Percentiles rank a stretch among this genome's conserved stretches.
Conservation (phyloP, 345 rosid genomes). For the Boechera stricta region DNA sequence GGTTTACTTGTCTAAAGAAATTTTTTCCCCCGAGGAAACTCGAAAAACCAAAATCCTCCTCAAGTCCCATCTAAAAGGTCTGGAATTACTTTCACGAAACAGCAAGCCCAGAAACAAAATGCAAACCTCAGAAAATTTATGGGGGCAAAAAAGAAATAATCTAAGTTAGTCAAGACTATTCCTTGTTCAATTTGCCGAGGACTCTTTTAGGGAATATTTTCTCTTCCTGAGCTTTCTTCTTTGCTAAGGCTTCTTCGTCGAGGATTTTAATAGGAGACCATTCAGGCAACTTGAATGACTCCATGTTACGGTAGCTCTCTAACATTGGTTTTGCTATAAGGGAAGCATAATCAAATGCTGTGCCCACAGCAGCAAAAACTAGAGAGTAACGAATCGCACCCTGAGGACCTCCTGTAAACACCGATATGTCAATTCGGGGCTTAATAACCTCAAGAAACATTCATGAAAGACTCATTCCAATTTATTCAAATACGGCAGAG, state of each 20-base stretch:
- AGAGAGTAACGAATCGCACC: constrained; percentile 82
- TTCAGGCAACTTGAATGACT: constrained; percentile 66
- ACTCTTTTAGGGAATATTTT: constrained; percentile 52
- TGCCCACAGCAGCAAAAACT: constrained; percentile 68
- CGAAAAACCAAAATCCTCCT: background rate
- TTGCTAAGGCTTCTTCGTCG: constrained; percentile 78
- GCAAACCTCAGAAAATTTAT: constrained; percentile 2
- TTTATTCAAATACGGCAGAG: background rate
- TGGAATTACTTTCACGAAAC: constrained; percentile 18
- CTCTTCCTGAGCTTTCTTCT: constrained; percentile 72
- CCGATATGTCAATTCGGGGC: constrained; percentile 19
- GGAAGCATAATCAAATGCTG: constrained; percentile 60
- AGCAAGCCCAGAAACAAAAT: background rate
- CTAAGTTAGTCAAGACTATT: constrained; percentile 54
- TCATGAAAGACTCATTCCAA: constrained; percentile 15
- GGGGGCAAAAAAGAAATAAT: background rate
- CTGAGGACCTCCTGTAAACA: constrained; percentile 66
- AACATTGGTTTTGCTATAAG: constrained; percentile 55
- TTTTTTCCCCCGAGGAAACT: background rate
- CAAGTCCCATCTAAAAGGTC: constrained; percentile 17
- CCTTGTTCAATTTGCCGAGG: constrained; percentile 61
- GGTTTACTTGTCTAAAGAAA: constrained; percentile 25
- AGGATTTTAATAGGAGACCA: constrained; percentile 90
- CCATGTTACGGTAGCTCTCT: constrained; percentile 44
- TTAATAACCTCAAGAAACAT: background rate